phyloP scores from a whole-genome alignment of 129 eudicot genomes.

The Heracleum sosnowskyi region DNA sequence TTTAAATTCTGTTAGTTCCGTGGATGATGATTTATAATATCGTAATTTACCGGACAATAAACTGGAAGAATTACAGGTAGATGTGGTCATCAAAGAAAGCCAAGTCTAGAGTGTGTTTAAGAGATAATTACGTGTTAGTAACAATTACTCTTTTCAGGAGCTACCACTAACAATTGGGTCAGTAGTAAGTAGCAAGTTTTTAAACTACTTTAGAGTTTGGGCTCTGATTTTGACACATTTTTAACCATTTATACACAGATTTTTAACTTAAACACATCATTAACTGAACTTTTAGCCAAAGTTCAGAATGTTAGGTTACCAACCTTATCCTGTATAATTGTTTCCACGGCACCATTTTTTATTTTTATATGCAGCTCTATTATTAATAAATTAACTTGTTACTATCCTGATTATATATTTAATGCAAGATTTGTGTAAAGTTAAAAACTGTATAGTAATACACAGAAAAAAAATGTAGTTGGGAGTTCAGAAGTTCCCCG shows the following conservation, averaged over 20 bases:
- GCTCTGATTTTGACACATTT: constrained; percentile 7
- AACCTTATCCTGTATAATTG: background rate
- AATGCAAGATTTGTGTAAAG: background rate
- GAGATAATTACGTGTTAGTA: background rate
- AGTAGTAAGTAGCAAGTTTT: background rate
- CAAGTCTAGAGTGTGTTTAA: background rate
- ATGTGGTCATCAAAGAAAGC: too few species aligned
- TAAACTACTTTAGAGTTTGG: constrained; percentile 8
- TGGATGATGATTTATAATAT: too few species aligned
- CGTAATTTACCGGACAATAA: too few species aligned
- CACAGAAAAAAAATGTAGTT: background rate
- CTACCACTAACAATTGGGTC: constrained; percentile 9
- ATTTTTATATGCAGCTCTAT: background rate
- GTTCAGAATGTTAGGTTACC: background rate
- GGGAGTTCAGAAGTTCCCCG: background rate
- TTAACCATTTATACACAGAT: background rate
- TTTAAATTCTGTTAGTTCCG: background rate
- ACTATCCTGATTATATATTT: background rate
- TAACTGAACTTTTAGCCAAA: background rate
- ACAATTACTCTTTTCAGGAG: background rate
- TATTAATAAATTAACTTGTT: background rate
- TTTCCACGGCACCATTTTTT: background rate
- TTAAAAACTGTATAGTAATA: background rate
- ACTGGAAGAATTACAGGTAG: too few species aligned
- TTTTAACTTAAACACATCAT: background rate